Evolutionary conservation across 2,329 filamentous ascomycete genomes (phyloP).

Genomic region (Emergomyces orientalis): DNA sequence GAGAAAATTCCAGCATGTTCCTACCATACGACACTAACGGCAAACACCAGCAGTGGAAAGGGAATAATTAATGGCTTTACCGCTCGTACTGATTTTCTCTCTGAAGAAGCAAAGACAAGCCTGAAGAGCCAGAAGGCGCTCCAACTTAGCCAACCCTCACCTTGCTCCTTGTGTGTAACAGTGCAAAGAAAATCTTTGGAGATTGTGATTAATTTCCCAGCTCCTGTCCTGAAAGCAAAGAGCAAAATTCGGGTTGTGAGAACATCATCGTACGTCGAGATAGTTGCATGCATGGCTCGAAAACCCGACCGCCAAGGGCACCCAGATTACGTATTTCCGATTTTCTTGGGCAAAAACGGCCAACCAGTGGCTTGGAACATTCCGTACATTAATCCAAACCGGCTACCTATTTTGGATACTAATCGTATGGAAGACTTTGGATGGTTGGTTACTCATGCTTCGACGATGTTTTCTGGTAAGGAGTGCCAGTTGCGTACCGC

Average conservation of each 20-base stretch:
- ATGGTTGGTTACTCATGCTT: slow-evolving; percentile 18
- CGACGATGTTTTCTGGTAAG: slow-evolving; percentile 17
- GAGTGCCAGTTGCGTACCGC: slow-evolving; percentile 15
- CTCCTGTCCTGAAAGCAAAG: slow-evolving; percentile 16
- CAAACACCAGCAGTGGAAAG: slow-evolving; percentile 5
- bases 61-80: slow-evolving; percentile 12
- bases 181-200: slow-evolving; percentile 8
- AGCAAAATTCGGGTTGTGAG: slow-evolving; percentile 23
- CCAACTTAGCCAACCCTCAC: slow-evolving; percentile 10
- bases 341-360: slow-evolving; percentile 6
- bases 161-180: slow-evolving; percentile 13
- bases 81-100: slow-evolving; percentile 11
- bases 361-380: slow-evolving; percentile 18
- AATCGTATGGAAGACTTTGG: slow-evolving; percentile 10
- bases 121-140: slow-evolving; percentile 10
- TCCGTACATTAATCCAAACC: slow-evolving; percentile 19
- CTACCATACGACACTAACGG: slow-evolving; percentile 7
- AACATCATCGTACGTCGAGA: slow-evolving; percentile 26
- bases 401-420: slow-evolving; percentile 19
- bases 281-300: slow-evolving; percentile 16
- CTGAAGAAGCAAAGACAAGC: slow-evolving; percentile 5
- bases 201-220: slow-evolving; percentile 18
- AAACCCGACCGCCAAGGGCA: slow-evolving; percentile 9
- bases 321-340: slow-evolving; percentile 15
- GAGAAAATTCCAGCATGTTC: background rate